Conservation (phyloP, 2,329 filamentous ascomycete species). For the Didymosphaeria variabile region DNA sequence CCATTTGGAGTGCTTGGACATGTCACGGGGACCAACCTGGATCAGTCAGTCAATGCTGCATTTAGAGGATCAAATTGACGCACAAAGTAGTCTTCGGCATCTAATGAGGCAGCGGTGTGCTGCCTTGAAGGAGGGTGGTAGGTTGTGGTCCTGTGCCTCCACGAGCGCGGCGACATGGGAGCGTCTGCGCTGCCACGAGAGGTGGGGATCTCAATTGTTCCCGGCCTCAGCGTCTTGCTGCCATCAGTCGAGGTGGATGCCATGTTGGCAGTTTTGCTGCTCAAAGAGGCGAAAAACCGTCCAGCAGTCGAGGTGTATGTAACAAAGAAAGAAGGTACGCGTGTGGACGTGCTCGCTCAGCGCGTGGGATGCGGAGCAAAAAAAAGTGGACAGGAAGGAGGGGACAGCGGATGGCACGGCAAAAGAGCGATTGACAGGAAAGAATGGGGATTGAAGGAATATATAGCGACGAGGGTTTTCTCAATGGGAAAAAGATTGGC, state of each 20-base stretch:
- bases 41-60: slow-evolving; percentile 15
- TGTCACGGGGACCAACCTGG: slow-evolving; percentile 69
- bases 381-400: slow-evolving; percentile 1
- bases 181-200: slow-evolving; percentile 28
- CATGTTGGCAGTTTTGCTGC: slow-evolving; percentile 27
- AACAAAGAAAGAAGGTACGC: slow-evolving; percentile 4
- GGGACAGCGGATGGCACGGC: slow-evolving; percentile 2
- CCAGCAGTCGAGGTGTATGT: slow-evolving; percentile 37
- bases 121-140: slow-evolving; percentile 40
- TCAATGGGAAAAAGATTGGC: slow-evolving; percentile 1
- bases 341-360: slow-evolving; percentile 3
- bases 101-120: slow-evolving; percentile 40
- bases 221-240: slow-evolving; percentile 41
- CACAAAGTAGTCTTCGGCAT: slow-evolving; percentile 70
- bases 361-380: slow-evolving; percentile 3
- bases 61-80: slow-evolving; percentile 30
- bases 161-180: slow-evolving; percentile 45
- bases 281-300: slow-evolving; percentile 33
- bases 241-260: slow-evolving; percentile 38
- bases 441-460: slow-evolving; percentile 9
- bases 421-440: slow-evolving; percentile 9
- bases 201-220: slow-evolving; percentile 40
- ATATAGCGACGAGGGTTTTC: slow-evolving; percentile 33
- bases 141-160: slow-evolving; percentile 37
- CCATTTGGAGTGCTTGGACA: slow-evolving; percentile 78